Conservation (phyloP, 306 rosid genomes). For the Cicer cuneatum region DNA sequence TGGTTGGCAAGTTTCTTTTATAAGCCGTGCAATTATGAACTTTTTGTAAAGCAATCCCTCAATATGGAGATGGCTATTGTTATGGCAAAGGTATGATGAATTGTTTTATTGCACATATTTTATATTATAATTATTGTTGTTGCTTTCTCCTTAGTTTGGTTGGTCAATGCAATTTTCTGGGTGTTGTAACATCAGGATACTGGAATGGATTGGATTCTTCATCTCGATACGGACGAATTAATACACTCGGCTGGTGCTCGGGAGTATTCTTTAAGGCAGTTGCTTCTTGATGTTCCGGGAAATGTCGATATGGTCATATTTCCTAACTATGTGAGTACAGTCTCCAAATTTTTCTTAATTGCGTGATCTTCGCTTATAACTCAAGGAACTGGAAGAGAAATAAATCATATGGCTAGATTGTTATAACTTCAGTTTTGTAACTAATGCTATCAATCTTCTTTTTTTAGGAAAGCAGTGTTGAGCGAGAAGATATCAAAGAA, state of each 20-base stretch:
- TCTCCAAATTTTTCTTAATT: conserved; percentile 35
- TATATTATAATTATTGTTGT: neutral
- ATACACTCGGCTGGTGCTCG: conserved; percentile 91
- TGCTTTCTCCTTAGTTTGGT: conserved; percentile 18
- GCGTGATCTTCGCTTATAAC: conserved; percentile 24
- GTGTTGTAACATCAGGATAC: conserved; percentile 64
- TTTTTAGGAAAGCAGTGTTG: conserved; percentile 90
- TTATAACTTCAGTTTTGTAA: conserved; percentile 38
- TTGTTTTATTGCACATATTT: conserved; percentile 17
- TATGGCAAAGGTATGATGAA: conserved; percentile 91
- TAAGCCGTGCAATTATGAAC: conserved; percentile 97
- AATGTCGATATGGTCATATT: conserved; percentile 96
- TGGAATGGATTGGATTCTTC: conserved; percentile 98
- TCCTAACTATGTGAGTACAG: conserved; percentile 86
- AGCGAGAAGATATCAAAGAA: conserved; percentile 88
- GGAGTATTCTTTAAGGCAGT: conserved; percentile 88
- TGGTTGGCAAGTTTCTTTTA: conserved; percentile 97
- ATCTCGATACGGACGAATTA: conserved; percentile 94
- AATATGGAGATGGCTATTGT: conserved; percentile 99
- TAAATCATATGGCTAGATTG: neutral
- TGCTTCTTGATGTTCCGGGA: conserved; percentile 88
- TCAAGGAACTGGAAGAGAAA: conserved; percentile 30
- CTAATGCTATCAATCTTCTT: conserved; percentile 38
- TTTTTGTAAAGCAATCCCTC: conserved; percentile 98
- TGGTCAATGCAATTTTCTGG: conserved; percentile 31